phyloP scores from a whole-genome alignment of 768 basidiomycete genomes.

The Serendipita sp. region DNA sequence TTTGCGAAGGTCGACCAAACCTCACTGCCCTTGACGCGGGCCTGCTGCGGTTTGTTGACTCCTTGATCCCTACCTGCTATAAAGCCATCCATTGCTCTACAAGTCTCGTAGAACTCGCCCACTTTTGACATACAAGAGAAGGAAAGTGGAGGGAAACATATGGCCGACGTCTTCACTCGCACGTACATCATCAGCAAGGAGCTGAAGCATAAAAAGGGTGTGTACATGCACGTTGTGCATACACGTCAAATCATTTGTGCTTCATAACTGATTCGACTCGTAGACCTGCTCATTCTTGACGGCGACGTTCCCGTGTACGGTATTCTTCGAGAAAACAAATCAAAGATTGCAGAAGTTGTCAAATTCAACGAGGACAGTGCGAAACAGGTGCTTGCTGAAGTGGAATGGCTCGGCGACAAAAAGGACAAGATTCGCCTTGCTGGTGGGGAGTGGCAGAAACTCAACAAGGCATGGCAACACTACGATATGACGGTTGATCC shows the following conservation, averaged over 20 bases:
- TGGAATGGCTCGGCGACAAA: neutral
- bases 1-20: no score
- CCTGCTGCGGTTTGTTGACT: no score
- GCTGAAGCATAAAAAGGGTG: neutral
- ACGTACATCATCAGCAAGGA: neutral
- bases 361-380: neutral
- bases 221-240: neutral
- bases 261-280: neutral
- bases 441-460: neutral
- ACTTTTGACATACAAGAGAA: no score
- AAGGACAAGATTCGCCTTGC: neutral
- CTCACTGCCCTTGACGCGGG: no score
- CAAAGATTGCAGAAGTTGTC: neutral
- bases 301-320: neutral
- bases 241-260: neutral
- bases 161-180: neutral
- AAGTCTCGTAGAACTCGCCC: no score
- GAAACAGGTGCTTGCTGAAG: neutral
- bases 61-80: no score
- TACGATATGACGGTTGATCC: neutral
- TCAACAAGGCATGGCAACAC: neutral
- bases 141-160: neutral
- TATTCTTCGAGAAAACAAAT: neutral
- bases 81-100: no score
- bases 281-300: neutral